These are phyloP conservation scores for Arctostaphylos glauca DNA, from an alignment of 148 eudicot genomes.

Conservation along the genomic window DNA sequence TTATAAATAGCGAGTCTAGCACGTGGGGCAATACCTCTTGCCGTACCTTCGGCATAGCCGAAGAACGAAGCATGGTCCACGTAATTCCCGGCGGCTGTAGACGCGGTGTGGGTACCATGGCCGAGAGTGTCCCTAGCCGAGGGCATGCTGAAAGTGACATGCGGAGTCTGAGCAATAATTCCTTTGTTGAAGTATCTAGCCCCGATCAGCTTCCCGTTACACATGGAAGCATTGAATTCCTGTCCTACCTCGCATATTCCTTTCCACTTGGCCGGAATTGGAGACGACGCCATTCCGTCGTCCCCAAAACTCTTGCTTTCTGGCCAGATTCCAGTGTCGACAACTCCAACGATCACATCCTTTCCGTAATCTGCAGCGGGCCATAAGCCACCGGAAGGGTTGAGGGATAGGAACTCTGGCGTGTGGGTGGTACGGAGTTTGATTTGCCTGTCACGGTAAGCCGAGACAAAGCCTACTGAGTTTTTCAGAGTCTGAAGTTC, in stretches of 20 bases:
- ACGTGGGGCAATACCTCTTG: slow-evolving; percentile 32
- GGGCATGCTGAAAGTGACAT: slow-evolving; percentile 14
- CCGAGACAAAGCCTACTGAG: slow-evolving; percentile 35
- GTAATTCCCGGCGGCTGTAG: slow-evolving; percentile 41
- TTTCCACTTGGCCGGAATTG: slow-evolving; percentile 35
- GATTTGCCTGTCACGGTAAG: slow-evolving; percentile 22
- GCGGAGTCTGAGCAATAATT: slow-evolving; percentile 17
- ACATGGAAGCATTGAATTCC: slow-evolving; percentile 31
- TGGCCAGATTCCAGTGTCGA: slow-evolving; percentile 45
- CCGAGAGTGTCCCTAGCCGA: slow-evolving; percentile 19
- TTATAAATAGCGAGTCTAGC: slow-evolving; percentile 36
- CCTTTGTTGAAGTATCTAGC: slow-evolving; percentile 38
- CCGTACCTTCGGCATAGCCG: slow-evolving; percentile 29
- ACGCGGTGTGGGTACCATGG: slow-evolving; percentile 54
- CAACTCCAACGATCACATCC: slow-evolving; percentile 38
- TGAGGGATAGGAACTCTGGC: slow-evolving; percentile 24
- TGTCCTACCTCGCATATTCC: slow-evolving; percentile 36
- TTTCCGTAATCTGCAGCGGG: slow-evolving; percentile 37
- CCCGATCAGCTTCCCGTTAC: slow-evolving; percentile 44
- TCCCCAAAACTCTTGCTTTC: slow-evolving; percentile 42
- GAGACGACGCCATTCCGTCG: slow-evolving; percentile 15
- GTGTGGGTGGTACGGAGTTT: slow-evolving; percentile 36
- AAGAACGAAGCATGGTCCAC: slow-evolving; percentile 26
- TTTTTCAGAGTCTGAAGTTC: slow-evolving; percentile 31
- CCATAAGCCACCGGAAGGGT: slow-evolving; percentile 31